These are phyloP conservation scores for Iris pallida DNA, from an alignment of 116 monocot genomes.

Conservation along the genomic window DNA sequence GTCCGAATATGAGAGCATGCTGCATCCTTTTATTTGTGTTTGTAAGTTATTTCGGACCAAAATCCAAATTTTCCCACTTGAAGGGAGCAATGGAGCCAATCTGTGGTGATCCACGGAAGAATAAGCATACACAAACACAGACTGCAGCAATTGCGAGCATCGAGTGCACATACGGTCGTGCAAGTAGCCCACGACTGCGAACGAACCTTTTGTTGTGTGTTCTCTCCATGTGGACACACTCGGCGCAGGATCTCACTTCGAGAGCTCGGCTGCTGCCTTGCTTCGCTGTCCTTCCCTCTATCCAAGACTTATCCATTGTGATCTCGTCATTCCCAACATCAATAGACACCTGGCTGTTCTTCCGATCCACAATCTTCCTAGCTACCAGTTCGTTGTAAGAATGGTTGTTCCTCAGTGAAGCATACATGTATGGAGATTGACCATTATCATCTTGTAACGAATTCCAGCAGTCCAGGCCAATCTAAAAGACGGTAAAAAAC, in stretches of 20 bases:
- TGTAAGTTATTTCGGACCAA: conserved; percentile 53
- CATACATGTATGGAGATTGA: conserved; percentile 61
- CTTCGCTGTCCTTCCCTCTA: conserved; percentile 4
- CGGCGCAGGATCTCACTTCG: conserved; percentile 29
- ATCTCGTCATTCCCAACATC: conserved; percentile 19
- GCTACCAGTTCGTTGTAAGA: conserved; percentile 67
- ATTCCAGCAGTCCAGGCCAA: conserved; percentile 77
- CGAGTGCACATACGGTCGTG: conserved; percentile 59
- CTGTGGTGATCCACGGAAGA: conserved; percentile 56
- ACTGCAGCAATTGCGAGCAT: conserved; percentile 95
- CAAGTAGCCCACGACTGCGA: conserved; percentile 41
- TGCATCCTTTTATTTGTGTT: no score
- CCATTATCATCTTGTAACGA: conserved; percentile 51
- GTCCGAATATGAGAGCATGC: no score
- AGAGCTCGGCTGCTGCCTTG: background rate
- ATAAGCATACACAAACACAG: conserved; percentile 96
- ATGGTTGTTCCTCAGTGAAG: conserved; percentile 55
- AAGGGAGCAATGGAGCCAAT: conserved; percentile 56
- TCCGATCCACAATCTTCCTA: conserved; percentile 53
- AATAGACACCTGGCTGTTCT: conserved; percentile 59
- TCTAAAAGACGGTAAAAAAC: conserved; percentile 23
- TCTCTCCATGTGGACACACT: conserved; percentile 35
- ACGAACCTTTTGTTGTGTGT: conserved; percentile 5
- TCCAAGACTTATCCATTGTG: conserved; percentile 27
- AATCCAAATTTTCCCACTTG: conserved; percentile 83